Base-by-base conservation (phyloP, 73 alveolate genomes). In the Paramecium sonneborni region DNA sequence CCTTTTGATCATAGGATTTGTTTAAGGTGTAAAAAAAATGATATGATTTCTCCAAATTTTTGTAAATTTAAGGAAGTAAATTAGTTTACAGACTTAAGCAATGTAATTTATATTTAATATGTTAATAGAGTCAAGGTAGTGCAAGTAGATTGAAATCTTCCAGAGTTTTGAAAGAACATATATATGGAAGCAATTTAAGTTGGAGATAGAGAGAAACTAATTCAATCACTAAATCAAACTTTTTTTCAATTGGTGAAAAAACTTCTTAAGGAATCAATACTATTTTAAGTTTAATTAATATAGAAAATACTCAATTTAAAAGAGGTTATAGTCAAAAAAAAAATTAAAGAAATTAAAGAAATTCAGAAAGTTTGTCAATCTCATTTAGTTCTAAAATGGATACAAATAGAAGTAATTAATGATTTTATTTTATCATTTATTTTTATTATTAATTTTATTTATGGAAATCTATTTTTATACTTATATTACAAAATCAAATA, bases 1-100 rank as follows among this genome's bases (percentile, higher is more conserved):
- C 90, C 90, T n/a, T 79, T 79, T 23, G 90, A 79, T 79, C 90
- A 44, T 39, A 79, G 90, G 10, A 79, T 79, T 15, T 79, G 90
- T 79, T 43, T 79, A 79, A 79, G 90, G n/a, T 79, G 90, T 62
- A 79, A 79, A 18, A 79, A 79, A 44, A 79, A 79, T 41, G 90
- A 79, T 79, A 79, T 79, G 90, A 79, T 79, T 30, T 74, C 90
- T 43, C 90, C 90, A 41, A 38, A 79, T 18, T 79, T 79, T 34
- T 79, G 90, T 46, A 79, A 79, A 41, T 79, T 79, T 44, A 79
- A 79, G 34, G 90, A 79, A 79, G 90, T 79, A 5, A 79, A 79
- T 44, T 7, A 79, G 9, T 79, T 79, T 30, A 79, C 62, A 38
- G 69, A 79, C 7, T 12, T 62, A 62, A 62, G 84, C 44, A 32